Conservation (phyloP, 345 rosid species). For the Pseudoturritis turrita region DNA sequence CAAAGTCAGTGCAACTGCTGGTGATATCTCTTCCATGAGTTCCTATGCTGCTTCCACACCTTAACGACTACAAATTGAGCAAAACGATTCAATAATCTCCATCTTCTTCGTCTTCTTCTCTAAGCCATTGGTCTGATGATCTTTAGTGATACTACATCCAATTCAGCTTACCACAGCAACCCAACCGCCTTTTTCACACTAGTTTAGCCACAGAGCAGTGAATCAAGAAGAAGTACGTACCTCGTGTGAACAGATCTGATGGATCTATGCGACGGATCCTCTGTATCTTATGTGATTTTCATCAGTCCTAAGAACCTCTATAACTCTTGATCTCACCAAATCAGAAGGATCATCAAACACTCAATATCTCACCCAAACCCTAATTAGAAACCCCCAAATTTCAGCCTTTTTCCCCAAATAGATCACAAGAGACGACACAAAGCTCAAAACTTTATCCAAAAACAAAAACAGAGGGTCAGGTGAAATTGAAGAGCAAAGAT, state of each 20-base stretch:
- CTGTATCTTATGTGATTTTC: neutral
- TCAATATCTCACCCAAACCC: neutral
- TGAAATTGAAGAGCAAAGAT: conserved; percentile 6
- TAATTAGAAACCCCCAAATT: conserved; percentile 7
- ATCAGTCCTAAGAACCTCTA: neutral
- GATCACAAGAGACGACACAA: neutral
- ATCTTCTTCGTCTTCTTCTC: neutral
- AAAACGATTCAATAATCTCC: neutral
- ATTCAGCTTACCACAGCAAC: conserved; percentile 1
- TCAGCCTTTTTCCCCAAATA: neutral
- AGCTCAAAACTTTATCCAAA: conserved; percentile 18
- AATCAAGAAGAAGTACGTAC: conserved; percentile 20
- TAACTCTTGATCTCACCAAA: neutral
- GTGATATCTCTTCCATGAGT: conserved; percentile 82
- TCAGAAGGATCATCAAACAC: neutral
- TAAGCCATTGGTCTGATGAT: neutral
- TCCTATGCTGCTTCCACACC: neutral
- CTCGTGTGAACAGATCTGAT: conserved; percentile 23
- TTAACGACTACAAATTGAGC: neutral
- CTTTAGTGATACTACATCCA: conserved; percentile 11
- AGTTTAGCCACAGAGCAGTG: neutral
- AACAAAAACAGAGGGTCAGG: conserved; percentile 17
- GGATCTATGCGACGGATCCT: conserved; percentile 22
- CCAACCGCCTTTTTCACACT: neutral
- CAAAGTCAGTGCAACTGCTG: conserved; percentile 66